Evolutionary conservation across 148 eudicot species (phyloP), one percentile per base, ranked within the genome.

Genomic region (Rhododendron vialii): DNA sequence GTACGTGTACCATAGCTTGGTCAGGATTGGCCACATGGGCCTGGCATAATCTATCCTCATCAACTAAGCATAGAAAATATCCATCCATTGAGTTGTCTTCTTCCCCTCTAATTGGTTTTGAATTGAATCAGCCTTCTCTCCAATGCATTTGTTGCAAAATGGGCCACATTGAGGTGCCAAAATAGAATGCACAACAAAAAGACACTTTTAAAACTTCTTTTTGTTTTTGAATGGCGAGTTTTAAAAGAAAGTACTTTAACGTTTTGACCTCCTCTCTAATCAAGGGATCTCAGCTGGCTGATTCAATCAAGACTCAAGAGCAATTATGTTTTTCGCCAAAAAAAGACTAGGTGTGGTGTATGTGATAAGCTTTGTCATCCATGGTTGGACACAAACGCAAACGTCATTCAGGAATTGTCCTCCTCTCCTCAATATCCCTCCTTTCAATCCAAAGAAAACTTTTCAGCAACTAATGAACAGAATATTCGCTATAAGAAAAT

Each of bases 131-230:
- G 80, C n/a, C 50, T 76, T 41, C 50, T 22, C 11, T 76, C n/a
- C 20, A 76, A 76, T 7, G 50, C 26, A 35, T 41, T 75, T 36
- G n/a, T 74, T 18, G 41, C 80, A 76, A 18, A 38, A 38, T 76
- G 50, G 30, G 50, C 80, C 47, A 45, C 80, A 77, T 41, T 10
- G 41, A 77, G 80, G 50, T 77, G 48, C 80, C 80, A 77, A 77
- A 15, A 77, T 22, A 22, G 48, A 76, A 38, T 15, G 15, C 38
- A 38, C n/a, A 36, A 36, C 48, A n/a, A 20, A n/a, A 38, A 77
- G 50, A 38, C 50, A 14, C 11, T 8, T 20, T 11, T 7, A 35
- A 75, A 75, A 75, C n/a, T 36, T 48, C 45, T 6, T 41, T 41
- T 48, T 48, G 2, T 48, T 48, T 48, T 48, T 48, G 51, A 48